These are phyloP conservation scores for Spergularia azorica DNA, from an alignment of 179 eudicot genomes.

Conservation along the genomic window DNA sequence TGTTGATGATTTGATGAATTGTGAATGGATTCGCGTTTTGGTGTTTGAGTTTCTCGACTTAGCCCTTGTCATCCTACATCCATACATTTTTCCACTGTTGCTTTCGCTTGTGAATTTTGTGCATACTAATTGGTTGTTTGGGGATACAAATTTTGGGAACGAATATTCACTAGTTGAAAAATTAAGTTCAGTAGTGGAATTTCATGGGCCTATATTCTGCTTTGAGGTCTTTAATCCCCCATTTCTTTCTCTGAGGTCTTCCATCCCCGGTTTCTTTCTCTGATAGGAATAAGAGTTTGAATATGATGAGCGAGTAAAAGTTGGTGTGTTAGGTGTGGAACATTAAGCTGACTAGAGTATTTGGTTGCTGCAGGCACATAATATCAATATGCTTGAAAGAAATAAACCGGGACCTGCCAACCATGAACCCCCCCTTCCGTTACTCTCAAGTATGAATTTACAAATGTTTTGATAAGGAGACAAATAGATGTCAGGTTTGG, in stretches of 20 bases:
- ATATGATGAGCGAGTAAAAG: constrained; percentile 14
- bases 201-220: too few species aligned
- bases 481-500: constrained; percentile 3
- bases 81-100: neutral
- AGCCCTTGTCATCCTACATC: neutral
- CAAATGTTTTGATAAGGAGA: constrained; percentile 28
- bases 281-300: neutral
- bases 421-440: constrained; percentile 44
- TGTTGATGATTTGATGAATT: neutral
- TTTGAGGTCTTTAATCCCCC: neutral
- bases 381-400: constrained; percentile 67
- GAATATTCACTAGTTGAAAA: too few species aligned
- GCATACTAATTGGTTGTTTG: neutral
- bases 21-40: too few species aligned
- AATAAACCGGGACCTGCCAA: constrained; percentile 60
- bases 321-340: constrained; percentile 27
- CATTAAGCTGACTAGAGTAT: constrained; percentile 70
- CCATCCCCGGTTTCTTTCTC: neutral
- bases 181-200: neutral
- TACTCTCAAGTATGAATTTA: constrained; percentile 50
- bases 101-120: neutral
- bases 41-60: neutral
- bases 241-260: neutral
- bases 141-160: too few species aligned
- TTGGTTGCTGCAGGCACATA: constrained; percentile 99